Base-by-base conservation (phyloP, 1,284 basidiomycete genomes). In the Cryptococcus deneoformans region DNA sequence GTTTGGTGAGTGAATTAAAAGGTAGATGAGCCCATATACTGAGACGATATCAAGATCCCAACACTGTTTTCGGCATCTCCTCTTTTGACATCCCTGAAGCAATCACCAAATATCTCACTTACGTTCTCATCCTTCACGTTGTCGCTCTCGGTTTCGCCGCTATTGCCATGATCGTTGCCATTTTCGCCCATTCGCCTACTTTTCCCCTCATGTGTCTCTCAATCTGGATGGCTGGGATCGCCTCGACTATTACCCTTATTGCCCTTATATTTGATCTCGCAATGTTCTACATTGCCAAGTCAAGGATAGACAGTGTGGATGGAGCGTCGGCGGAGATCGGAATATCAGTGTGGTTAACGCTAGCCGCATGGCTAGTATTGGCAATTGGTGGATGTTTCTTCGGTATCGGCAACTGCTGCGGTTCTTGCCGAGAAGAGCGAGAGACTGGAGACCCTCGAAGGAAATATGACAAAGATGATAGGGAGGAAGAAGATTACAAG, bases 341-440 rank as follows among this genome's bases (percentile, higher is more conserved):
- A 10, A 86, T 82, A 56, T 88, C 85, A 7, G 83, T 92, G 24
- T 94, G 91, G 91, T 79, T 94, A 51, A 92, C 89, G 1, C 83
- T 94, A 39, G 87, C 85, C 0, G 87, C 90, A 0, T 92, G 89
- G 87, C 44, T 92, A 1, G 80, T 90, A 24, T 80, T 91, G 49
- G 89, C 90, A 79, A 86, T 93, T 73, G 86, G 87, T 48, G 90
- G 90, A 16, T 93, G 90, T 73, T 88, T 90, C 79, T 92, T 85
- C 69, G 82, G 86, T 5, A 67, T 91, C 47, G 90, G 90, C 29
- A 82, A 87, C 58, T 92, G 90, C 68, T 93, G 90, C 70, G 82
- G 90, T 24, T 81, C 52, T 34, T 58, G 50, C 14, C 56, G 66
- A 42, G 50, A 56, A 12, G 53, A 65, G 8, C 54, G 62, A 24